Evolutionary conservation across 306 rosid species (phyloP), one percentile per base, ranked within the genome.

Genomic region (Cucurbita ficifolia): DNA sequence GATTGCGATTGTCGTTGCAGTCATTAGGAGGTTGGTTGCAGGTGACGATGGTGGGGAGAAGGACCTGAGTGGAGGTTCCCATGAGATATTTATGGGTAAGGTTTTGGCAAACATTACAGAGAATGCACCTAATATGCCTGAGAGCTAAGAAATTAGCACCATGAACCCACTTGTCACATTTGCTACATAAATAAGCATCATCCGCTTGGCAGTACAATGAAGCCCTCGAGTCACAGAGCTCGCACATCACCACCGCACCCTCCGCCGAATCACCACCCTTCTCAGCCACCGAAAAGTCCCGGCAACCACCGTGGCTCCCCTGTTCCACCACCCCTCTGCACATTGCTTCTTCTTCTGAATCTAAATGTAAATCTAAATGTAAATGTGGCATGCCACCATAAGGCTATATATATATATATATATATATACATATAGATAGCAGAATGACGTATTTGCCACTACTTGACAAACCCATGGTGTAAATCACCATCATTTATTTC

Each of bases 151-250:
- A 83, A 69, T 92, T 92, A 17, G 97, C 97, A n/a, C 75, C 79
- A 60, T 92, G 97, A 82, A 92, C 96, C 83, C 77, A 51, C 43
- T 74, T 76, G 75, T 92, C 97, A 76, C 97, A 89, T 77, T 86
- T 79, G 69, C 88, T 73, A 45, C 97, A 92, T 55, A 92, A 60
- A 83, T 79, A 89, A 5, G 97, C 96, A 52, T 83, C 79, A 75
- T 91, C 96, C 5, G 96, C 96, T 18, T 49, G 82, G 76, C 96
- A 91, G 79, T 87, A 91, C 79, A 92, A 79, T 36, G 89, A 79
- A 49, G 97, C 96, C 68, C 69, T 51, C 1, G 77, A 67, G 16
- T 84, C 76, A 46, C 97, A 92, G 2, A 92, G 84, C 82, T 89
- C 96, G 69, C 96, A 92, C 29, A 72, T 63, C 8, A 74, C 56